phyloP scores from a whole-genome alignment of 805 yeast genomes.

The Kodamaea neixiangensis region DNA sequence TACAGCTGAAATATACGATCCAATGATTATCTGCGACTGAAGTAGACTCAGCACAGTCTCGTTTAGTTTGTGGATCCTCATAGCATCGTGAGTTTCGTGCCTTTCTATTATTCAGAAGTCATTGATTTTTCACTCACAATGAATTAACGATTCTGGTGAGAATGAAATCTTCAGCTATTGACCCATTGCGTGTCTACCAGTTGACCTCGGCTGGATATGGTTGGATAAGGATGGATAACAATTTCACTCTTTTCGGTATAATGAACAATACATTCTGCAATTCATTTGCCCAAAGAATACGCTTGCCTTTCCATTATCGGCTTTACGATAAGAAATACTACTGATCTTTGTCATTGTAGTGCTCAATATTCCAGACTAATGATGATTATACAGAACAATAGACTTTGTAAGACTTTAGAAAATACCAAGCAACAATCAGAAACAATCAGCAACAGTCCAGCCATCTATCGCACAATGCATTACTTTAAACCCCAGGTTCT shows the following conservation, averaged over 20 bases:
- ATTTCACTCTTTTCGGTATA: background rate
- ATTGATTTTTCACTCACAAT: background rate
- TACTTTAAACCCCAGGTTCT: background rate
- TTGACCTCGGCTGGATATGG: background rate
- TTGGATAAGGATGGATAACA: background rate
- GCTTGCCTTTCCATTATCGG: too few species aligned
- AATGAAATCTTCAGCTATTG: too few species aligned
- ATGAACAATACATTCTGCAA: background rate
- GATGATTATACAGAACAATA: too few species aligned
- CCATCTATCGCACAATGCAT: background rate
- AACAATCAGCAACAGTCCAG: background rate
- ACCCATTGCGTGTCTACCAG: too few species aligned
- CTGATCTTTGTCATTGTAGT: background rate
- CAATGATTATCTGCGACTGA: constrained; percentile 36
- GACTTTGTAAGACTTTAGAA: too few species aligned
- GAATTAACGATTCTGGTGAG: background rate
- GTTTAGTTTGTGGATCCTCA: constrained; percentile 15
- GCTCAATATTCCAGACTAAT: too few species aligned
- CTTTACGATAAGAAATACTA: too few species aligned
- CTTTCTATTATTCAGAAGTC: background rate
- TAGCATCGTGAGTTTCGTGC: background rate
- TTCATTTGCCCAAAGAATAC: too few species aligned
- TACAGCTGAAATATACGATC: constrained; percentile 42
- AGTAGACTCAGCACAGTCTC: constrained; percentile 14
- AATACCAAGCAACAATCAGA: background rate